Evolutionary conservation across 495 filamentous ascomycete genomes (phyloP).

Genomic region (Hypoxylon rickii): DNA sequence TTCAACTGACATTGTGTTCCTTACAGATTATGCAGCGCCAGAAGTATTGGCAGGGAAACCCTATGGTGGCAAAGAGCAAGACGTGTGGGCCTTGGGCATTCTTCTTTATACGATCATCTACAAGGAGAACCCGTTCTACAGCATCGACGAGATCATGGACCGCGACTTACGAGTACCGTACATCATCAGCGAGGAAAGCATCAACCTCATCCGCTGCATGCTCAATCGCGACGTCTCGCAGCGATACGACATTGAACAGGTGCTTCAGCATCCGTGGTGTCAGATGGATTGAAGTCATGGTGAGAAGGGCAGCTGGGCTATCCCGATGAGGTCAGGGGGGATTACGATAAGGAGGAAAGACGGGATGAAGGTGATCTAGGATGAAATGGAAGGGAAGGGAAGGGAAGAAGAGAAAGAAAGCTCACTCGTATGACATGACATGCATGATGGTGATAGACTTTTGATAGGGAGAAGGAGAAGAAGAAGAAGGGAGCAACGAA

Average conservation of each 20-base stretch:
- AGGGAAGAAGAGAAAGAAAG: conserved; percentile 9
- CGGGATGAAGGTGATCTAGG: no score
- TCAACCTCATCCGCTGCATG: conserved; percentile 88
- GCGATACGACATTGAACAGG: conserved; percentile 79
- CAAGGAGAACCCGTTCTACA: conserved; percentile 99
- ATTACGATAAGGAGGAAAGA: neutral
- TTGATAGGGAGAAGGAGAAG: no score
- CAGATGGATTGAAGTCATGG: conserved; percentile 38
- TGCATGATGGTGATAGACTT: no score
- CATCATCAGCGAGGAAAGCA: conserved; percentile 86
- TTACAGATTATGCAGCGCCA: conserved; percentile 90
- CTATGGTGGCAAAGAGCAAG: conserved; percentile 95
- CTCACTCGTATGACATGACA: no score
- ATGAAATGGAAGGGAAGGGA: neutral
- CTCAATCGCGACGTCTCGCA: conserved; percentile 85
- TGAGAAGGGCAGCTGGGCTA: conserved; percentile 2
- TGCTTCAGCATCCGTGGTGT: conserved; percentile 85
- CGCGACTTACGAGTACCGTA: conserved; percentile 92
- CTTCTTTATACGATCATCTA: conserved; percentile 98
- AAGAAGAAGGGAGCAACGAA: conserved; percentile 11
- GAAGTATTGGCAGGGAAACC: conserved; percentile 94
- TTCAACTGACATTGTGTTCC: conserved; percentile 8
- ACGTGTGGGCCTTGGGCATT: conserved; percentile 98
- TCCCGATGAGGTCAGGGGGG: neutral
- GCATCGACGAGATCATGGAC: conserved; percentile 98